phyloP scores from a whole-genome alignment of 2,329 filamentous ascomycete species.

The Trichoderma gracile region DNA sequence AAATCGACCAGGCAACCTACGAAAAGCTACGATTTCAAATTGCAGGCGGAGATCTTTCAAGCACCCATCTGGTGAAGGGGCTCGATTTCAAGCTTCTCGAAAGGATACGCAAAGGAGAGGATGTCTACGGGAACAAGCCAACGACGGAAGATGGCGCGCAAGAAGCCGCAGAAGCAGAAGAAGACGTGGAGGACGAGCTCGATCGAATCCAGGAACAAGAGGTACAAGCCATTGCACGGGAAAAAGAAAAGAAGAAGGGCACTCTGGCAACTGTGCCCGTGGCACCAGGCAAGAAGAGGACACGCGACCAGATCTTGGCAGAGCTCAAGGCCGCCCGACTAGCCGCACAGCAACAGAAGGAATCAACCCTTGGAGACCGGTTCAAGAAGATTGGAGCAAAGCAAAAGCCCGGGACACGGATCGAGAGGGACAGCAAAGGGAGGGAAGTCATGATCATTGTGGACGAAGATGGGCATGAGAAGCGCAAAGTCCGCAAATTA shows the following conservation, averaged over 20 bases:
- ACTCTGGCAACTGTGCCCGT: slow-evolving; percentile 56
- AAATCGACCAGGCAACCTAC: slow-evolving; percentile 80
- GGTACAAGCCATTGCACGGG: slow-evolving; percentile 54
- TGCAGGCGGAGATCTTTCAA: slow-evolving; percentile 75
- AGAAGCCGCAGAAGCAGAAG: slow-evolving; percentile 31
- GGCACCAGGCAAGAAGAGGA: slow-evolving; percentile 60
- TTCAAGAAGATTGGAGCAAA: slow-evolving; percentile 66
- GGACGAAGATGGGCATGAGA: slow-evolving; percentile 66
- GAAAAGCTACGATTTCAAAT: slow-evolving; percentile 74
- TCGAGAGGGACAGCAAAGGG: slow-evolving; percentile 62
- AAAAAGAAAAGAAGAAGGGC: slow-evolving; percentile 61
- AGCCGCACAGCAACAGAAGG: slow-evolving; percentile 57
- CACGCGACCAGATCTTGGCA: slow-evolving; percentile 66
- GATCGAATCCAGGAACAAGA: slow-evolving; percentile 58
- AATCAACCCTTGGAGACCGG: slow-evolving; percentile 55
- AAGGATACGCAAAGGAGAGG: slow-evolving; percentile 66
- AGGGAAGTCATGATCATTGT: slow-evolving; percentile 65
- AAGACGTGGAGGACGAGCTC: slow-evolving; percentile 64
- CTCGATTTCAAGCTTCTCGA: slow-evolving; percentile 81
- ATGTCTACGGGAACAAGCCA: slow-evolving; percentile 54
- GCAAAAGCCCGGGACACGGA: slow-evolving; percentile 55
- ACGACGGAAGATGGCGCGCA: slow-evolving; percentile 35
- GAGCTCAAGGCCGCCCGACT: slow-evolving; percentile 64
- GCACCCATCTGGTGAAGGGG: slow-evolving; percentile 88
- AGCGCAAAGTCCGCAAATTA: slow-evolving; percentile 62